Base-by-base conservation (phyloP, 495 filamentous ascomycete species). In the Penicillium steckii region DNA sequence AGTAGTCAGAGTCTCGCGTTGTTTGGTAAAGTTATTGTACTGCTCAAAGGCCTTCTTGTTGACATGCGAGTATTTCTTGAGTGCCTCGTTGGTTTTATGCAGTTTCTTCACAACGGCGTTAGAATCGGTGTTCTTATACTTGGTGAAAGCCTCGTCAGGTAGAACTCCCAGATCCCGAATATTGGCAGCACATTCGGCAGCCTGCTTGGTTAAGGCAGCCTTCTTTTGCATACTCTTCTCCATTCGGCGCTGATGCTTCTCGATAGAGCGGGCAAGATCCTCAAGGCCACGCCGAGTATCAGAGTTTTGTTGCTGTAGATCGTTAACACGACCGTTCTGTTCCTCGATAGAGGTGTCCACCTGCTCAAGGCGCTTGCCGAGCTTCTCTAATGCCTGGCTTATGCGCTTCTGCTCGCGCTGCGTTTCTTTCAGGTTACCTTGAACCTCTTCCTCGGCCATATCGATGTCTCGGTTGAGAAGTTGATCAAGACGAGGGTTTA, bases 21-120 rank as follows among this genome's bases (percentile, higher is more conserved):
- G 90, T 48, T 85, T 87, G 17, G 93, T 97, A 70, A 97, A 97
- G 70, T 84, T 95, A 72, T 91, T 93, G 78, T 97, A 97, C 69
- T 99, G 94, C 69, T 99, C 95, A 56, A 97, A 95, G 0, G 94
- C 94, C 69, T 99, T 99, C 74, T 97, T 99, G 80, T 99, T 99
- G 64, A 99, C 90, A 61, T 96, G 89, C 27, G 87, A 88, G 75
- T 92, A 97, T 65, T 97, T 96, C 72, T 97, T 97, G 37, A 99
- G 78, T 0, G 86, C 82, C 52, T 96, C 90, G 61, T 96, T 96
- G 67, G 93, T 89, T 66, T 94, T 96, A 69, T 94, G 87, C 7
- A 98, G 83, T 19, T 86, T 86, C 59, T 86, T 85, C n/a, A 90
- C 84, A 21, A 96, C 86, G 27, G 78, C 78, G 55, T 95, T 91